Conservation (phyloP, 2,329 filamentous ascomycete species). For the Aspergillus costaricaensis region DNA sequence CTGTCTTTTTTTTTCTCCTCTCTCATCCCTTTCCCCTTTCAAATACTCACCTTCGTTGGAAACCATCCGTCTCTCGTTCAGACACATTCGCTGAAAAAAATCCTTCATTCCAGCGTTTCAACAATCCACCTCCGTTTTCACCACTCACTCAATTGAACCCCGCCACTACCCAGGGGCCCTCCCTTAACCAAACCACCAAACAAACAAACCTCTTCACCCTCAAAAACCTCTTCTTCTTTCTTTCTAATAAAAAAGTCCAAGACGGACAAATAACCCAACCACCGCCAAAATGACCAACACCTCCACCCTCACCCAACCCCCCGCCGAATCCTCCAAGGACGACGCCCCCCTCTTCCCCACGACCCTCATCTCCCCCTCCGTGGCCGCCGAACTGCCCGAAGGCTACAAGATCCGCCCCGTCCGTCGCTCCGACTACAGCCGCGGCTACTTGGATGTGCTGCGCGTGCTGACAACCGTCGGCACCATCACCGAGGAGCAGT, state of each 20-base stretch:
- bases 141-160: neutral
- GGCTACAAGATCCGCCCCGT: conserved; percentile 83
- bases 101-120: neutral
- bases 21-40: neutral
- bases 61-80: neutral
- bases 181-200: neutral
- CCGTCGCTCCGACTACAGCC: conserved; percentile 72
- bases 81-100: neutral
- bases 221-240: neutral
- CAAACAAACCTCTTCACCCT: neutral
- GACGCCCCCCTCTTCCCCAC: conserved; percentile 71
- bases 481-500: conserved; percentile 74
- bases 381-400: conserved; percentile 71
- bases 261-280: neutral
- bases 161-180: neutral
- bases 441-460: conserved; percentile 87
- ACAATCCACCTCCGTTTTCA: neutral
- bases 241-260: neutral
- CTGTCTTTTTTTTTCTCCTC: neutral
- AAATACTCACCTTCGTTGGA: neutral
- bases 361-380: conserved; percentile 74
- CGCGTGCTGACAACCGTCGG: conserved; percentile 91
- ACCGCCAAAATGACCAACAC: neutral
- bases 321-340: conserved; percentile 30
- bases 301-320: conserved; percentile 22